Evolutionary conservation across 176 grass and related monocot species (phyloP).

Genomic region (Sorghum bicolor): Sorghum_bicolor_NCBIv3 NC_012873.2:49821001-49821500

Average conservation of each 20-base stretch:
- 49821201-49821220: constrained; percentile 27
- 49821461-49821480: neutral
- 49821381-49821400: too few species aligned
- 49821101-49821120: constrained; percentile 33
- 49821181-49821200: neutral
- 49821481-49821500: neutral
- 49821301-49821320: neutral
- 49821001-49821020: constrained; percentile 14
- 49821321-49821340: too few species aligned
- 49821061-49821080: constrained; percentile 28
- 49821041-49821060: neutral
- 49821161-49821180: neutral
- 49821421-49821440: neutral
- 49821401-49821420: neutral
- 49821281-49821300: too few species aligned
- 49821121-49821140: neutral
- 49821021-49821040: neutral
- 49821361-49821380: too few species aligned
- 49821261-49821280: neutral
- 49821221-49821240: constrained; percentile 21
- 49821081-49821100: neutral
- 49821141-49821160: neutral
- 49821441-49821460: neutral
- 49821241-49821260: neutral
- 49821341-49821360: neutral